These are phyloP conservation scores for Hypoxylon fuscum DNA, from an alignment of 495 filamentous ascomycete genomes.

Conservation along the genomic window DNA sequence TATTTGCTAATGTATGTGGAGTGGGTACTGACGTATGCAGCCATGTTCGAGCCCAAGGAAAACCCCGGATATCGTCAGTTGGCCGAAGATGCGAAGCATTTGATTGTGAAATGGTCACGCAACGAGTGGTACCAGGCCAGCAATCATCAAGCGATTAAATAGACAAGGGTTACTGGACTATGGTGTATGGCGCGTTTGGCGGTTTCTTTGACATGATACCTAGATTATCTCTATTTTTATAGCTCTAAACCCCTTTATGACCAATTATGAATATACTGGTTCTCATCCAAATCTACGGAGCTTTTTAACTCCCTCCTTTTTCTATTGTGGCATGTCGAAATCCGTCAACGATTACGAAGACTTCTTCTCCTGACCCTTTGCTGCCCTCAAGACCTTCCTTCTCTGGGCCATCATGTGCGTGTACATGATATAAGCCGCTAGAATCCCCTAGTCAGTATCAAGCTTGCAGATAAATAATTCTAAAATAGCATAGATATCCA, in stretches of 20 bases:
- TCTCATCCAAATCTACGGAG: not conserved
- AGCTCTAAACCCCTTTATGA: not conserved
- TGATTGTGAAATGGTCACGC: conserved; percentile 66
- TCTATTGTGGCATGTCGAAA: not conserved
- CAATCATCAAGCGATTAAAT: conserved; percentile 33
- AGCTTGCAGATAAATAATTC: no score
- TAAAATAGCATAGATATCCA: no score
- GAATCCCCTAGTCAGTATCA: no score
- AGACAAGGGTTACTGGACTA: conserved; percentile 2
- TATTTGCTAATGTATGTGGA: not conserved
- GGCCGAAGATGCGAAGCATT: conserved; percentile 69
- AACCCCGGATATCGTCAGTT: conserved; percentile 83
- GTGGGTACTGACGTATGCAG: conserved; percentile 39
- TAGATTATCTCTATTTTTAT: conserved; percentile 7
- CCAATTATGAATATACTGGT: conserved; percentile 29
- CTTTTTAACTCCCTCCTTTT: not conserved
- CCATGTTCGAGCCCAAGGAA: conserved; percentile 82
- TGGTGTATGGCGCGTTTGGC: conserved; percentile 1
- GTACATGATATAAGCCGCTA: conserved; percentile 88
- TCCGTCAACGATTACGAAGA: conserved; percentile 23
- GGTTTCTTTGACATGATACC: conserved; percentile 15
- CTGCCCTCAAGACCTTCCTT: conserved; percentile 73
- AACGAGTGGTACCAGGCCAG: conserved; percentile 63
- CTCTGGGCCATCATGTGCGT: conserved; percentile 94
- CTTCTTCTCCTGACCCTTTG: conserved; percentile 51